Evolutionary conservation across 2,329 filamentous ascomycete species (phyloP).

Genomic region (Botryosphaeria dothidea): DNA sequence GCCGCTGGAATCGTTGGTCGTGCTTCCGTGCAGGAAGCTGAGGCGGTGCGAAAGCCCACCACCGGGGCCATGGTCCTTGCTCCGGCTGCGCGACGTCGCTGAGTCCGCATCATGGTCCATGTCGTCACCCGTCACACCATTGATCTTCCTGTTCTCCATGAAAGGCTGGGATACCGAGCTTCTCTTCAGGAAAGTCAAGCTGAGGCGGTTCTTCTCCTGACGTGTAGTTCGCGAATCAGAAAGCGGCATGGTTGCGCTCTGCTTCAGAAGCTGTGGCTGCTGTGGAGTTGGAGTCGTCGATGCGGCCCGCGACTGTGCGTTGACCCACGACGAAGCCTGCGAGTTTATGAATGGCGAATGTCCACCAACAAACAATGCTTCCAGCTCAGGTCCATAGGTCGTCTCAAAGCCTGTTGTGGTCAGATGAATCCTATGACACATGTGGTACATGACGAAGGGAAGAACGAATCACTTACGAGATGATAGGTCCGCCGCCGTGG

Average conservation of each 20-base stretch:
- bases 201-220: slow-evolving; percentile 42
- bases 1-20: slow-evolving; percentile 18
- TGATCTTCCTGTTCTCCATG: background rate
- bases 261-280: slow-evolving; percentile 6
- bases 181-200: slow-evolving; percentile 41
- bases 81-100: slow-evolving; percentile 26
- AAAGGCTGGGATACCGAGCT: slow-evolving; percentile 23
- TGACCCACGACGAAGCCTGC: slow-evolving; percentile 36
- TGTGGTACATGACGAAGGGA: background rate
- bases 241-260: background rate
- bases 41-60: slow-evolving; percentile 23
- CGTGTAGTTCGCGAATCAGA: slow-evolving; percentile 22
- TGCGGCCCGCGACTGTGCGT: slow-evolving; percentile 21
- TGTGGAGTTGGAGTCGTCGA: slow-evolving; percentile 11
- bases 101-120: slow-evolving; percentile 10
- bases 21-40: slow-evolving; percentile 30
- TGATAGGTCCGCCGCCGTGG: slow-evolving; percentile 61
- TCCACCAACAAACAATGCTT: slow-evolving; percentile 39
- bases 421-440: too few relatives aligned
- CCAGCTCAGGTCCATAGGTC: slow-evolving; percentile 46
- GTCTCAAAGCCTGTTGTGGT: slow-evolving; percentile 45
- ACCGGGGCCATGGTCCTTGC: slow-evolving; percentile 29
- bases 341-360: slow-evolving; percentile 32
- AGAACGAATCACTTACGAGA: slow-evolving; percentile 56
- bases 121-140: background rate